Conservation (phyloP, 73 alveolate species). For the Paramecium pentaurelia region DNA sequence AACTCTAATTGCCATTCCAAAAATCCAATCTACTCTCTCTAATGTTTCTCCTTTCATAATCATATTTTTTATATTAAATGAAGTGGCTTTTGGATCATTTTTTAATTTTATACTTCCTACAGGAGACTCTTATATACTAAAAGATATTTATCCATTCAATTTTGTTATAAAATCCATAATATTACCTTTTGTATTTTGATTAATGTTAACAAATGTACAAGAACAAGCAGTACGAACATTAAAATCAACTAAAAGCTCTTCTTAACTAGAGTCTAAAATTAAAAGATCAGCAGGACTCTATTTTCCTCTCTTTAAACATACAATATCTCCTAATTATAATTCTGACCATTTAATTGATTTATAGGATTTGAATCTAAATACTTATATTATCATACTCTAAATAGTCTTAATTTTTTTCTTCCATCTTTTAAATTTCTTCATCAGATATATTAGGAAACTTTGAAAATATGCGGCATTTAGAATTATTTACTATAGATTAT, state of each 20-base stretch:
- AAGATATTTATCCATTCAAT: neutral
- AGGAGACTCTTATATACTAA: neutral
- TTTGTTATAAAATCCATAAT: conserved; percentile 1
- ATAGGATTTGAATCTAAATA: neutral
- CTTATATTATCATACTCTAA: neutral
- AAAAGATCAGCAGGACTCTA: conserved; percentile 27
- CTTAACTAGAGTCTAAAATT: conserved; percentile 26
- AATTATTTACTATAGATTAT: neutral
- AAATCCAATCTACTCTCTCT: conserved; percentile 6
- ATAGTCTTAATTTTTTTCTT: neutral
- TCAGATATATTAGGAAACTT: neutral
- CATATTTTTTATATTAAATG: neutral
- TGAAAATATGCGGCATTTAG: neutral
- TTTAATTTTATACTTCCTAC: neutral
- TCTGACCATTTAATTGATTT: neutral
- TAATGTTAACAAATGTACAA: neutral
- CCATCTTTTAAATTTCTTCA: neutral
- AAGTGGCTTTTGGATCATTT: conserved; percentile 25
- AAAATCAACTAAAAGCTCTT: neutral
- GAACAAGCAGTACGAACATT: neutral
- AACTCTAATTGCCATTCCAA: neutral
- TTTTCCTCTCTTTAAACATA: neutral
- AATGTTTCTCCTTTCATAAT: neutral
- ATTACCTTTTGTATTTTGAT: neutral
- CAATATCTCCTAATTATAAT: neutral